Evolutionary conservation across 352 stramenopile genomes (phyloP), one percentile per base, ranked within the genome.

Genomic region (Phytopythium chamaehyphon): DNA sequence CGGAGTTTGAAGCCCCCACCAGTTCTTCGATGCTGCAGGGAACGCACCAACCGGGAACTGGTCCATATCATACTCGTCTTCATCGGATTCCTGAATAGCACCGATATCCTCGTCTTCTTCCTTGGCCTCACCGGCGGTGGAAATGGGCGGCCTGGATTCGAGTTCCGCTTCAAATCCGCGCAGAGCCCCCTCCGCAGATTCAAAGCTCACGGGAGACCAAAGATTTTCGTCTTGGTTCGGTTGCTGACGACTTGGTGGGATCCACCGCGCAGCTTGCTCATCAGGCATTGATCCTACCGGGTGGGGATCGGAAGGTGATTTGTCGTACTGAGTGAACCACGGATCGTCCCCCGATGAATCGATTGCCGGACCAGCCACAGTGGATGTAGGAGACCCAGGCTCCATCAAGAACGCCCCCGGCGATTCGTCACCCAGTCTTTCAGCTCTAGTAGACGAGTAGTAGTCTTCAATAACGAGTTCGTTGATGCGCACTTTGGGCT

Each of bases 401-500:
- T 75, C 67, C 69, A 89, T 80, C 47, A 91, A 59, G 24, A 89
- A 89, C 3, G 65, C 67, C 3, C 77, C 73, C 36, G 76, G 69
- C 23, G 64, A 56, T 31, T 64, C 61, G 9, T 65, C 48, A 9
- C 19, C 14, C 28, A 18, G 50, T 21, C 55, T 8, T 12, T 66
- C 43, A 24, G 48, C 47, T 23, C 61, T 46, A 23, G 59, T 80
- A 0, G 79, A 54, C 3, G 69, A 66, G 48, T 92, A 95, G 42
- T 93, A 95, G 24, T 95, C 73, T 55, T 95, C 85, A 26, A 95
- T 95, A 11, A 95, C 70, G 4, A 95, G 66, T 55, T 92, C 83
- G 38, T 89, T 92, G 53, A 92, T 91, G 16, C 79, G 75, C 49
- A 90, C 53, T 18, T 73, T 76, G 1, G 71, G 67, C 36, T 80